Evolutionary conservation across 768 basidiomycete species (phyloP), one percentile per base, ranked within the genome.

Genomic region (Gymnopilus junonius): DNA sequence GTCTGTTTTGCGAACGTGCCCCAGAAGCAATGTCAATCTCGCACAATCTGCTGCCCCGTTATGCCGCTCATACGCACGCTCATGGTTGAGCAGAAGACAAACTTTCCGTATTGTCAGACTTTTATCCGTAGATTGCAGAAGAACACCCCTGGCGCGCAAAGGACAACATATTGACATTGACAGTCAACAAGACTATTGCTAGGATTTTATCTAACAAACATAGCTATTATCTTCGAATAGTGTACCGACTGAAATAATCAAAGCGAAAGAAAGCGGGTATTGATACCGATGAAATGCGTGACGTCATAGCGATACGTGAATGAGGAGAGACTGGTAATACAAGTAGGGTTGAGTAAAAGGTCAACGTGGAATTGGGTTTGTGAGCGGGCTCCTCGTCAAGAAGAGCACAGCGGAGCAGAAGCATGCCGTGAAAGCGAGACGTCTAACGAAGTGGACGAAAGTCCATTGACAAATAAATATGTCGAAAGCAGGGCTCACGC

Each of bases 361-460:
- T 14, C 8, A n/a, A n/a, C n/a, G 45, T 25, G 14, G 23, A 48
- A 14, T 15, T 4, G 85, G 85, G 4, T 25, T 25, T 12, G 8
- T 27, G 25, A 20, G 21, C 20, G 5, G 42, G 45, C 45, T 48
- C 25, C 31, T 37, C 53, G 34, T 54, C 53, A 21, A 54, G 53
- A 48, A 23, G 14, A 48, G 45, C 35, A 85, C 15, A 0, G 75
- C 77, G 45, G 80, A 72, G 50, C 82, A 81, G 60, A 82, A 67
- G 2, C 66, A 29, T 23, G 58, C 53, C n/a, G n/a, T n/a, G 11
- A n/a, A n/a, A n/a, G n/a, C n/a, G n/a, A 35, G 35, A 35, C 25
- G 25, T 29, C 45, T 48, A 48, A 48, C 45, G 25, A 48, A 46
- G 5, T 11, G 45, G 15, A 35, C 4, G 15, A 29, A 37, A 32